phyloP scores from a whole-genome alignment of 2,329 filamentous ascomycete species.

The Calycina marina region DNA sequence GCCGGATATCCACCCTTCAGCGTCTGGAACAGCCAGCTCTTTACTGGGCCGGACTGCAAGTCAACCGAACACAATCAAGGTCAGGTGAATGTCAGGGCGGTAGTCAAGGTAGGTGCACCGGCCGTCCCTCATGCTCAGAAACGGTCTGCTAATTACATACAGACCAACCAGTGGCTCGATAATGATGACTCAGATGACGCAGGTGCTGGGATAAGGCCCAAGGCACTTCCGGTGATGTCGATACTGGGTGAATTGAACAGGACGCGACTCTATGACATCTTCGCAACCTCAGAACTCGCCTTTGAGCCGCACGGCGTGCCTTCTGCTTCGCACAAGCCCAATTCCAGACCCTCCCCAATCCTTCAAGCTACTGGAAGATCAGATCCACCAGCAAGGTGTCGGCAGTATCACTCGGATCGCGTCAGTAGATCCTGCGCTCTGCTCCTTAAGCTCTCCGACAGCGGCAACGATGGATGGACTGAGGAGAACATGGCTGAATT shows the following conservation, averaged over 20 bases:
- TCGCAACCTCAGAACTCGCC: neutral
- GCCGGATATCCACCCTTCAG: constrained; percentile 5
- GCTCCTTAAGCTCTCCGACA: constrained; percentile 2
- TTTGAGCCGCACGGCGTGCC: constrained; percentile 4
- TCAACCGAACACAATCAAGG: neutral
- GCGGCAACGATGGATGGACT: constrained; percentile 3
- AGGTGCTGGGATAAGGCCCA: constrained; percentile 2
- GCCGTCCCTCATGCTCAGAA: neutral
- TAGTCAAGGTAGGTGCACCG: neutral
- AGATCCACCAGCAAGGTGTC: constrained; percentile 3
- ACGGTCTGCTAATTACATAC: neutral
- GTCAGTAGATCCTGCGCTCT: constrained; percentile 3
- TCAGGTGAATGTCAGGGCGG: neutral
- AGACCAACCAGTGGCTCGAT: neutral
- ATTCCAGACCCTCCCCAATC: constrained; percentile 2
- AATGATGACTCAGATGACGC: neutral
- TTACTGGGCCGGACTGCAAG: neutral
- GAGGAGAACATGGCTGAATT: constrained; percentile 3
- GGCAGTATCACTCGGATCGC: constrained; percentile 2
- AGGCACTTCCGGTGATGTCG: constrained; percentile 3
- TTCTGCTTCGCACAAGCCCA: constrained; percentile 3
- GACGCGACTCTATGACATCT: constrained; percentile 1
- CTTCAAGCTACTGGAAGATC: constrained; percentile 4
- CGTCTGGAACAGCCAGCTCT: constrained; percentile 4
- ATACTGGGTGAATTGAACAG: constrained; percentile 2